Conservation (phyloP, 495 filamentous ascomycete species). For the Hyaloscypha finlandica region DNA sequence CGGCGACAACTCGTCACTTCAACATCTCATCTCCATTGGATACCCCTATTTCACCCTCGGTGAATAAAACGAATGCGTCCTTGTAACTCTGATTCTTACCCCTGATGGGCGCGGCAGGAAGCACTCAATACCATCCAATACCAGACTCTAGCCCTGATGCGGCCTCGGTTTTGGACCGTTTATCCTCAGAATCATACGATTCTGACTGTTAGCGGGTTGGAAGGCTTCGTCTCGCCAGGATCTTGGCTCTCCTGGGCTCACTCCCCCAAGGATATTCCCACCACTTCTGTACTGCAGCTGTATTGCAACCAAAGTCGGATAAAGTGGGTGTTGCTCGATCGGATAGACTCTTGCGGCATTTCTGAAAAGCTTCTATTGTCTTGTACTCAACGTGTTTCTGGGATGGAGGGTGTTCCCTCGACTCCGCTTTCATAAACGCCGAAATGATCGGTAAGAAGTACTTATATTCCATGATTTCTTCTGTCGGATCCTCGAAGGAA, state of each 20-base stretch:
- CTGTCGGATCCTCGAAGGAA: neutral
- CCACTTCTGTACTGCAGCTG: neutral
- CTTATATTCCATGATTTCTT: conserved; percentile 1
- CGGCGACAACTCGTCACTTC: neutral
- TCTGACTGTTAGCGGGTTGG: conserved; percentile 8
- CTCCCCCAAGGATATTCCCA: conserved; percentile 11
- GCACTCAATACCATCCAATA: conserved; percentile 6
- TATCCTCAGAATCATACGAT: conserved; percentile 19
- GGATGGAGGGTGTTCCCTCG: neutral
- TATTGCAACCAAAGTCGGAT: neutral
- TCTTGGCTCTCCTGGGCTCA: neutral
- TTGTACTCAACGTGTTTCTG: conserved; percentile 10
- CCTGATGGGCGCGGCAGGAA: neutral
- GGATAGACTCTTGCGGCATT: neutral
- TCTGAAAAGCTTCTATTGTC: neutral
- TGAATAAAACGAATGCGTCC: conserved; percentile 9
- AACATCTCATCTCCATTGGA: neutral
- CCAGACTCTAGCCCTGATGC: neutral
- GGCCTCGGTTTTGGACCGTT: neutral
- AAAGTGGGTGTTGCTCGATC: neutral
- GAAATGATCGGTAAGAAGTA: neutral
- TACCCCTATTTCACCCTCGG: conserved; percentile 3
- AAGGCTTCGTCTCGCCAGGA: conserved; percentile 3
- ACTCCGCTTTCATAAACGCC: neutral
- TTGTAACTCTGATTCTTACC: conserved; percentile 3